Evolutionary conservation across 2,329 filamentous ascomycete species (phyloP), one percentile per base, ranked within the genome.

Genomic region (Emergomyces pasteurianus): DNA sequence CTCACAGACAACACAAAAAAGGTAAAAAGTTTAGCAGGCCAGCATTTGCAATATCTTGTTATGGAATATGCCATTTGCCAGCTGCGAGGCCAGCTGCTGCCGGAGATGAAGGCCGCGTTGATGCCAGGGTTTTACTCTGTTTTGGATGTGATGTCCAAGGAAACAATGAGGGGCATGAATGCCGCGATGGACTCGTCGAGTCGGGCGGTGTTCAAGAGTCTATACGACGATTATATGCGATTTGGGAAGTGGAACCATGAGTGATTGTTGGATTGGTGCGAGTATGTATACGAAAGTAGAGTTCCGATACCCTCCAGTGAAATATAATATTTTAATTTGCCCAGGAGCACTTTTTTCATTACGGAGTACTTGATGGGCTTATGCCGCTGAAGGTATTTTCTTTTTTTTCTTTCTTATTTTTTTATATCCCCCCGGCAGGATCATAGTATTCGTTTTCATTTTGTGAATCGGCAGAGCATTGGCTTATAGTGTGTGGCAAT

Each of bases 1-100:
- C 77, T 87, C 31, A 80, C 80, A 31, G 84, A 86, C 63, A 79
- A 82, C 61, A 81, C 82, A 14, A 83, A 83, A 66, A 82, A 81
- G 61, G 81, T 83, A 8, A 80, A 82, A 64, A 78, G 80, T 36
- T 78, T 81, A 60, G 80, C 82, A 0, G 81, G 81, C 0, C 79
- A 83, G 65, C 81, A 83, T 67, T 71, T 85, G 16, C 81, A 81
- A 63, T 80, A 83, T 55, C 70, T 86, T 21, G 73, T 86, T 2
- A 80, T 81, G 67, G 77, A 80, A 42, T 87, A 83, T 68, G 80
- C 81, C 57, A 71, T 77, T 40, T 79, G 76, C 63, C 79, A 81
- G 56, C 73, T 87, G 28, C 74, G 75, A 34, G 77, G 76, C 3
- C 73, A 79, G 16, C 68, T 84, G n/a, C 69, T 70, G 1, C 76